Evolutionary conservation across 352 stramenopile genomes (phyloP), one percentile per base, ranked within the genome.

Genomic region (Phytopythium litorale): DNA sequence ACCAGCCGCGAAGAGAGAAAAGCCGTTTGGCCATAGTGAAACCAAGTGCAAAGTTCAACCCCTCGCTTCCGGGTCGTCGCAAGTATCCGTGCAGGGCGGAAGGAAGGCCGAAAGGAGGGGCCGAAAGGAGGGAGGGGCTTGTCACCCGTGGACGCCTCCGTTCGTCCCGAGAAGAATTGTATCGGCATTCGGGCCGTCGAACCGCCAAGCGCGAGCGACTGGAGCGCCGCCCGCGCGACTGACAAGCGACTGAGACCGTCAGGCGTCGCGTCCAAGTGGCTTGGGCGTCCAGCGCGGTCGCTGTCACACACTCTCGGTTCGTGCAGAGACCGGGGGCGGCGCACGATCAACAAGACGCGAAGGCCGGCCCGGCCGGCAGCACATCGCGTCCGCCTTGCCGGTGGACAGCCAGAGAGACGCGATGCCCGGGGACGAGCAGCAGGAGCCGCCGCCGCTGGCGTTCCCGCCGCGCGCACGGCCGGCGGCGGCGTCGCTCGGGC

Each of bases 301-400:
- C 51, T 43, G 51, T 32, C 51, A 32, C 51, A 32, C 51, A 33
- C 35, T 15, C 35, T 13, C 28, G 32, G 30, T 1, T 57, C 30
- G 32, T 32, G 32, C 51, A 57, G 51, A 57, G 51, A 45, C 51
- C 32, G 51, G 32, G 51, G 12, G 32, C 12, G 19, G 19, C 33
- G 12, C 51, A 12, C 30, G 51, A 45, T 57, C 30, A 42, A 45
- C 33, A 32, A 57, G 32, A 45, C 28, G 16, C 19, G 5, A 13
- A 35, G 49, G 8, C 50, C 21, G 30, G 35, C 23, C 4, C 12
- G 46, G 6, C 43, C 25, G 3, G 12, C 9, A 12, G 18, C 23
- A 35, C 46, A 30, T 33, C 46, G 46, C 23, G 46, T 53, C 19
- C 18, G 13, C 28, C 42, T 49, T 13, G 6, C 19, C 13, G 18